These are phyloP conservation scores for Dendrobium catenatum DNA, from an alignment of 106 monocot species.

Conservation along the genomic window DNA sequence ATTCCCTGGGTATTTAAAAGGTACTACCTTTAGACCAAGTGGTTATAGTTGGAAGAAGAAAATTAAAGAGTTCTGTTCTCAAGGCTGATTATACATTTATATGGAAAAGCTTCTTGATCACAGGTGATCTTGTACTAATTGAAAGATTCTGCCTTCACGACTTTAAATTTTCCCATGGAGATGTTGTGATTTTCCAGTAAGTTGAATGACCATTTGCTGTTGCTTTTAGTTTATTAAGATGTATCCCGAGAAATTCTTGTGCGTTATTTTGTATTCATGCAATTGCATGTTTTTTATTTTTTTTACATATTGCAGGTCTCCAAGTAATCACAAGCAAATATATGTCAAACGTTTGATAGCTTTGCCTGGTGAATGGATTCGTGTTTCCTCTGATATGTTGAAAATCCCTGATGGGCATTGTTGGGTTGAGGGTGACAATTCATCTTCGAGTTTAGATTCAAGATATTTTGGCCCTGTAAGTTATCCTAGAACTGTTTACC, in stretches of 20 bases:
- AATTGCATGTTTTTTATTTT: too few species aligned
- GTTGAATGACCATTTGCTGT: neutral
- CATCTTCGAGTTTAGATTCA: conserved; percentile 51
- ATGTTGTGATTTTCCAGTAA: conserved; percentile 73
- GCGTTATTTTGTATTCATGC: neutral
- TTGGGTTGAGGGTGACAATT: conserved; percentile 93
- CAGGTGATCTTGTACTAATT: conserved; percentile 59
- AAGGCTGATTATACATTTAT: conserved; percentile 7
- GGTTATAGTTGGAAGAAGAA: neutral
- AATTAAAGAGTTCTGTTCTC: neutral
- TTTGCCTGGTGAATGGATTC: conserved; percentile 85
- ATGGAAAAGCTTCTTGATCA: conserved; percentile 3
- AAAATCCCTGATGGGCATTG: conserved; percentile 81
- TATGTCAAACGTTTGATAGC: conserved; percentile 74
- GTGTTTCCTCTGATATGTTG: conserved; percentile 45
- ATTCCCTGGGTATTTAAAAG: conserved; percentile 35
- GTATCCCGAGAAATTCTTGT: neutral
- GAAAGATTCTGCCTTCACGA: conserved; percentile 72
- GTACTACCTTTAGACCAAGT: conserved; percentile 20
- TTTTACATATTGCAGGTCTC: conserved; percentile 29
- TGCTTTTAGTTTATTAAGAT: neutral
- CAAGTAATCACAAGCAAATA: conserved; percentile 37
- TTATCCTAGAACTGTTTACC: neutral
- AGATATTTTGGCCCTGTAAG: conserved; percentile 74
- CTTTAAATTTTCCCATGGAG: conserved; percentile 74